Evolutionary conservation across 2,329 filamentous ascomycete genomes (phyloP).

Genomic region (Scolecobasidium constrictum): DNA sequence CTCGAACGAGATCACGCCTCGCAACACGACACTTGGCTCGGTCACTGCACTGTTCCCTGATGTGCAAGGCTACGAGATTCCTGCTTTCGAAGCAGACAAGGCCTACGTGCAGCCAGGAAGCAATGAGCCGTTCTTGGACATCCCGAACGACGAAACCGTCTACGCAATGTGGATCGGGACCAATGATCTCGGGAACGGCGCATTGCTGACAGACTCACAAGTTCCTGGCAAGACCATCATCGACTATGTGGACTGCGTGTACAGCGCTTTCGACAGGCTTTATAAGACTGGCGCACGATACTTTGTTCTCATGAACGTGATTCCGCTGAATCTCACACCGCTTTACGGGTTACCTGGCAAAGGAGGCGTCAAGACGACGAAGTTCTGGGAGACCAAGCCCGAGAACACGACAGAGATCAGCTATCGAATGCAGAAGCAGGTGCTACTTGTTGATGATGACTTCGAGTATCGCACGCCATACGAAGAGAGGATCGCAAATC

Average conservation of each 20-base stretch:
- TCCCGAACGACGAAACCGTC: constrained; percentile 46
- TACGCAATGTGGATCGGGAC: constrained; percentile 75
- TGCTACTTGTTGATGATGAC: constrained; percentile 39
- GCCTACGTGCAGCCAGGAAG: constrained; percentile 29
- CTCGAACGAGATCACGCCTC: constrained; percentile 54
- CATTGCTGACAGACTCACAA: constrained; percentile 57
- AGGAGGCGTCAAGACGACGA: constrained; percentile 30
- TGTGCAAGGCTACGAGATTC: constrained; percentile 33
- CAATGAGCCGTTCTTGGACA: neutral
- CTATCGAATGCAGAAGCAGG: constrained; percentile 41
- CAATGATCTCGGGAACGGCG: constrained; percentile 60
- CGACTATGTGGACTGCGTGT: constrained; percentile 59
- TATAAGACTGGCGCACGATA: constrained; percentile 56
- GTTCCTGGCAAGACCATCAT: constrained; percentile 46
- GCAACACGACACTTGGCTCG: constrained; percentile 30
- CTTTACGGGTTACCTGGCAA: constrained; percentile 47
- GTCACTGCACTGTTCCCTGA: constrained; percentile 51
- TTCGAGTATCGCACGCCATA: constrained; percentile 41
- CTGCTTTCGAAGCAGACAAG: constrained; percentile 36
- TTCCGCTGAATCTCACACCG: constrained; percentile 56
- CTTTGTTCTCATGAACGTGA: constrained; percentile 62
- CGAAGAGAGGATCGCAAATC: constrained; percentile 28
- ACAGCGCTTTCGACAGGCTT: constrained; percentile 48
- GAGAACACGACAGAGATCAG: constrained; percentile 40
- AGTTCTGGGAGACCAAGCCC: constrained; percentile 37